phyloP scores from a whole-genome alignment of 305 asterid species.

The Nicotiana rustica region DNA sequence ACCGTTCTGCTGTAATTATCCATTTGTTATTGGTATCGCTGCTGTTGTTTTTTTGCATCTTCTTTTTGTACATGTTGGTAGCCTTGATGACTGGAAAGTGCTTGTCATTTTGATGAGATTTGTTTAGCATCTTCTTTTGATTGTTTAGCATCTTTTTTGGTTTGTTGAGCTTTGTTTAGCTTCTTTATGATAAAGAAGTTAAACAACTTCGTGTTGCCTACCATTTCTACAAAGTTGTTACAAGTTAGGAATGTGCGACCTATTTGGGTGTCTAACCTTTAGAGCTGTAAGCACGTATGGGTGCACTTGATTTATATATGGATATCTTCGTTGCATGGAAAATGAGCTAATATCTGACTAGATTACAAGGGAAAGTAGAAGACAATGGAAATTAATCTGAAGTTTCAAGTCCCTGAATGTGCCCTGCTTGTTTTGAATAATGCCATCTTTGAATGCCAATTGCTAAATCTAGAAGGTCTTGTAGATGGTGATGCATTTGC shows the following conservation, averaged over 20 bases:
- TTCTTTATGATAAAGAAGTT: background rate
- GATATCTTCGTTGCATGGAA: background rate
- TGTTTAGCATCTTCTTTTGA: background rate
- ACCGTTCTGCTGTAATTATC: conserved; percentile 20
- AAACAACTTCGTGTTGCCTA: background rate
- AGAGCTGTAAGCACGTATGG: background rate
- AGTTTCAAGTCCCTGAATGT: conserved; percentile 5
- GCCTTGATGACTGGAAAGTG: conserved; percentile 15
- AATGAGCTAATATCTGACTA: background rate
- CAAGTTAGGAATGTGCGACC: background rate
- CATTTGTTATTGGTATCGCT: conserved; percentile 20
- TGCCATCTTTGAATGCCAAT: background rate
- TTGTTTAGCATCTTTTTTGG: too few relatives aligned
- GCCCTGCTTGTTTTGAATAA: background rate
- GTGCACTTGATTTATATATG: background rate
- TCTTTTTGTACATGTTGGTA: conserved; percentile 26
- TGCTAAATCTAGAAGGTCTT: background rate
- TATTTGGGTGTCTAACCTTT: background rate
- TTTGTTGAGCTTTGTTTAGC: background rate
- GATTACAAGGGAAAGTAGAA: conserved; percentile 5
- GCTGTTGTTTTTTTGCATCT: background rate
- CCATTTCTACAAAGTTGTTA: background rate
- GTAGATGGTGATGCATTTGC: background rate
- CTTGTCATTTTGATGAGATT: conserved; percentile 17
- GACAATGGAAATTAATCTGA: conserved; percentile 1